Percentiles rank a stretch among this genome's conserved stretches.
Evolutionary conservation across 768 basidiomycete species (phyloP).

Genomic region (Termitomyces sp.): DNA sequence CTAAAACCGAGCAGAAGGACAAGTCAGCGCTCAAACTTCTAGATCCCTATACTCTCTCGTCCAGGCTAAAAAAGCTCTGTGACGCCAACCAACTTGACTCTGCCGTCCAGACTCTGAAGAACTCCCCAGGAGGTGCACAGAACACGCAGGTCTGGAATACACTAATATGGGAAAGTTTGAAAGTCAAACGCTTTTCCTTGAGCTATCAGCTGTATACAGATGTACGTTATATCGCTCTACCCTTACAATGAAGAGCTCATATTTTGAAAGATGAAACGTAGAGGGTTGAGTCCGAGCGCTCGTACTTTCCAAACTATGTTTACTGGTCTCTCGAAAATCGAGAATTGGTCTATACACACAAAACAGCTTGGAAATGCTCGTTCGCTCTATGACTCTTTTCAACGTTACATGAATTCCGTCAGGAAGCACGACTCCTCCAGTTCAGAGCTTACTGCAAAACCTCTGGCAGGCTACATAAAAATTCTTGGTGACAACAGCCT

Average conservation of each 20-base stretch:
- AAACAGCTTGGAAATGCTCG: conserved; percentile 62
- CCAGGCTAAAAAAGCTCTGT: conserved; percentile 54
- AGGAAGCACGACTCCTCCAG: conserved; percentile 43
- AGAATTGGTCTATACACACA: conserved; percentile 51
- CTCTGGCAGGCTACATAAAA: conserved; percentile 59
- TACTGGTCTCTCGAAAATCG: conserved; percentile 54
- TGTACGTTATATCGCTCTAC: conserved; percentile 31
- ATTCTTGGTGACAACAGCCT: conserved; percentile 57
- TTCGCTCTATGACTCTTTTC: conserved; percentile 54
- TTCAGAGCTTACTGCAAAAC: conserved; percentile 41
- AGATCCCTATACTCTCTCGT: conserved; percentile 58
- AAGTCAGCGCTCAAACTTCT: conserved; percentile 38
- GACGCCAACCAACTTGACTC: conserved; percentile 50
- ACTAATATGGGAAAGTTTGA: conserved; percentile 61
- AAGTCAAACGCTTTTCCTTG: conserved; percentile 49
- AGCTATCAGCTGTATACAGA: conserved; percentile 66
- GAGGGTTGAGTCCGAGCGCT: conserved; percentile 65
- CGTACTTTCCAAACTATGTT: conserved; percentile 71
- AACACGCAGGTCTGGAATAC: conserved; percentile 79
- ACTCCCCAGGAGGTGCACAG: conserved; percentile 66
- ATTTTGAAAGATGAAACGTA: conserved; percentile 71
- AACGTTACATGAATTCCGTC: conserved; percentile 43
- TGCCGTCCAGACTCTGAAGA: conserved; percentile 64
- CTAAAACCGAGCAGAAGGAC: conserved; percentile 17
- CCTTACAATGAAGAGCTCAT: neutral